Conservation (phyloP, 176 grass and related monocot species). For the Oryza brachyantha region DNA sequence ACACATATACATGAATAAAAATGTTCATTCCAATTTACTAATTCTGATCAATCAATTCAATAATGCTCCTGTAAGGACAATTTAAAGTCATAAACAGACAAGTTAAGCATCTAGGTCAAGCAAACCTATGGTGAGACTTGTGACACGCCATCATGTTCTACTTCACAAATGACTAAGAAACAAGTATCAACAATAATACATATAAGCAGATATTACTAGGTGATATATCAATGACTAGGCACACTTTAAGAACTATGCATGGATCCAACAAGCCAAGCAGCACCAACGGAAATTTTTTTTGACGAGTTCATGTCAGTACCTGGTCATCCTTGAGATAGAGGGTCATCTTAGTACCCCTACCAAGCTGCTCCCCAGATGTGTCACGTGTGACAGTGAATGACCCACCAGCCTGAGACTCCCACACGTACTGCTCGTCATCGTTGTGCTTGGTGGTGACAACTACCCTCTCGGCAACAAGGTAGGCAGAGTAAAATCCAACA, state of each 20-base stretch:
- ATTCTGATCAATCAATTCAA: background rate
- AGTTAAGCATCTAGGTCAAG: too few relatives aligned
- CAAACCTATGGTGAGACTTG: background rate
- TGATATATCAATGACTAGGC: background rate
- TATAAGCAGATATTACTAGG: too few relatives aligned
- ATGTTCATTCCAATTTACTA: background rate
- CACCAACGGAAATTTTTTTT: background rate
- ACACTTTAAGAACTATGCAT: background rate
- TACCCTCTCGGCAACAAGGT: constrained; percentile 85
- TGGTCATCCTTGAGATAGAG: constrained; percentile 98
- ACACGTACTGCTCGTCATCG: constrained; percentile 94
- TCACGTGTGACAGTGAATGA: constrained; percentile 93
- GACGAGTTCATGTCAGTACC: constrained; percentile 23
- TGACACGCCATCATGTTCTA: background rate
- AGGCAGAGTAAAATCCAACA: constrained; percentile 94
- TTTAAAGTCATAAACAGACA: background rate
- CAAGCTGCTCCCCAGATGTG: constrained; percentile 69
- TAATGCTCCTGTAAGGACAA: background rate
- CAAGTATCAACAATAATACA: background rate
- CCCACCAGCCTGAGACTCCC: constrained; percentile 96
- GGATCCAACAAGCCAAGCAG: background rate
- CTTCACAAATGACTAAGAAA: background rate
- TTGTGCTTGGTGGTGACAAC: constrained; percentile 91
- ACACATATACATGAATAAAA: background rate
- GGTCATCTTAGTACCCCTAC: constrained; percentile 89